These are phyloP conservation scores for Termitomyces sp. DNA, from an alignment of 768 basidiomycete genomes.

Conservation along the genomic window DNA sequence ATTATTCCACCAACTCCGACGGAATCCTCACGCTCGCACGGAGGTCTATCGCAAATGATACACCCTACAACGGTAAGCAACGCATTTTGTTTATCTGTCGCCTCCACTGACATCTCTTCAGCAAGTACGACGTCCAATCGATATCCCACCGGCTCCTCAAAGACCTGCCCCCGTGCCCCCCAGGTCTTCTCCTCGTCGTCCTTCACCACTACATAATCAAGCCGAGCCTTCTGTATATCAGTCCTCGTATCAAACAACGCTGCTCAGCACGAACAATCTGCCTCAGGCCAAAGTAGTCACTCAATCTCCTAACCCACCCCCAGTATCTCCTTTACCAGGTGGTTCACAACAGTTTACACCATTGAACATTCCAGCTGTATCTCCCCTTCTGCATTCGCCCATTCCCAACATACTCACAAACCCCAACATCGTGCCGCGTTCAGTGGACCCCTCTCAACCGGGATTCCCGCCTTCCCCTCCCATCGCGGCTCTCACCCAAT, in stretches of 20 bases:
- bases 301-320: background rate
- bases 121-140: background rate
- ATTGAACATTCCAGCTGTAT: too few species aligned
- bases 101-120: background rate
- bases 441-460: background rate
- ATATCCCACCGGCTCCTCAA: slow-evolving; percentile 16
- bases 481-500: background rate
- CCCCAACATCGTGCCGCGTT: background rate
- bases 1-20: slow-evolving; percentile 19
- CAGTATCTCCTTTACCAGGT: background rate
- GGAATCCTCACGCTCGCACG: slow-evolving; percentile 7
- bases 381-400: background rate
- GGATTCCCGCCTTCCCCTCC: background rate
- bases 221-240: background rate
- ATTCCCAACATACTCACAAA: background rate
- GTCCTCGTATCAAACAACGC: background rate
- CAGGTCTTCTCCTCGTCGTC: background rate
- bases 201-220: background rate
- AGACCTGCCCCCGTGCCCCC: slow-evolving; percentile 14
- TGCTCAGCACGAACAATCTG: background rate
- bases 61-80: background rate
- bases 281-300: background rate
- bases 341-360: background rate
- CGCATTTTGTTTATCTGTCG: background rate
- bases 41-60: background rate